phyloP scores from a whole-genome alignment of 345 rosid species.

The Ceriops zippeliana region DNA sequence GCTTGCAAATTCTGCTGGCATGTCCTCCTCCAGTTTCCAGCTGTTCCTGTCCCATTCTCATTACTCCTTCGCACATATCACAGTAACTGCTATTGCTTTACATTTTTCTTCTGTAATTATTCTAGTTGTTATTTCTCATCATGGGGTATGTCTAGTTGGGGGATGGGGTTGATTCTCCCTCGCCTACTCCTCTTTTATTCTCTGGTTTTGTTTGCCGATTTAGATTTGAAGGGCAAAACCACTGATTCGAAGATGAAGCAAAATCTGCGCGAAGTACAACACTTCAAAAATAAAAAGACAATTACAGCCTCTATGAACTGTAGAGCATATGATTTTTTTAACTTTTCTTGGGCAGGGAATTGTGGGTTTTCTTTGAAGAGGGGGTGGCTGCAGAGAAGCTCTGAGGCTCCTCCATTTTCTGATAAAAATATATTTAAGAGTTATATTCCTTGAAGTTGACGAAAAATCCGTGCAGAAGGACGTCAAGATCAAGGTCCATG shows the following conservation, averaged over 20 bases:
- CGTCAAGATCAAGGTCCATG: conserved; percentile 16
- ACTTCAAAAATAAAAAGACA: conserved; percentile 21
- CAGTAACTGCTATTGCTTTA: conserved; percentile 27
- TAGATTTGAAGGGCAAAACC: conserved; percentile 30
- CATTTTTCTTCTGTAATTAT: background rate
- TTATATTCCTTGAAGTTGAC: conserved; percentile 39
- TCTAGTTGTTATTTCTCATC: background rate
- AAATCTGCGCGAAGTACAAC: background rate
- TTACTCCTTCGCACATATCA: background rate
- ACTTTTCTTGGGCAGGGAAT: conserved; percentile 14
- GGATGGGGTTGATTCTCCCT: conserved; percentile 3
- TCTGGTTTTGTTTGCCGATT: conserved; percentile 13
- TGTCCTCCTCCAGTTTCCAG: conserved; percentile 30
- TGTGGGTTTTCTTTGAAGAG: conserved; percentile 3
- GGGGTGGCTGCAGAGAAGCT: conserved; percentile 1
- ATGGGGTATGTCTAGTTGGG: conserved; percentile 3
- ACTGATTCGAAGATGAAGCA: conserved; percentile 27
- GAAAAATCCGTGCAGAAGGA: conserved; percentile 28
- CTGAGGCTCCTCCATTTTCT: conserved; percentile 24
- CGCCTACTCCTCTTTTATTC: conserved; percentile 8
- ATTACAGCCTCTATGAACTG: conserved; percentile 3
- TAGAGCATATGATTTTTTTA: conserved; percentile 11
- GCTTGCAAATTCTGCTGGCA: conserved; percentile 24
- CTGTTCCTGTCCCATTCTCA: conserved; percentile 19
- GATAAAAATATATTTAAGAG: background rate